A percentile compares a stretch with the other conserved stretches of the same genome.
phyloP scores from a whole-genome alignment of 1,284 basidiomycete genomes.

The Apiotrichum siamense region DNA sequence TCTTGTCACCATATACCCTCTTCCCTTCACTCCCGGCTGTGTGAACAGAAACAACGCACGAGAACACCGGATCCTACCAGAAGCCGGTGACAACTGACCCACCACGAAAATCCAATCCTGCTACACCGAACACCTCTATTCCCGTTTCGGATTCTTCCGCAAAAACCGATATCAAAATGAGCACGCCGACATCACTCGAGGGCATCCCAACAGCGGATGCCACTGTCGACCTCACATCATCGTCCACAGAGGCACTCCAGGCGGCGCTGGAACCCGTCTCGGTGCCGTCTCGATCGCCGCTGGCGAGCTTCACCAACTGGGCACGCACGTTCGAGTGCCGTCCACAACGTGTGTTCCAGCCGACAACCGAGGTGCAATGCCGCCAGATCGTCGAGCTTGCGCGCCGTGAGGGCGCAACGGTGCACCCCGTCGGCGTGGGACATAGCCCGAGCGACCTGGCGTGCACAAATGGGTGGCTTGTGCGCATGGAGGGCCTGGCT shows the following conservation, averaged over 20 bases:
- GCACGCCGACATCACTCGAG: background rate
- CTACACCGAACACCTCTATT: too few relatives aligned
- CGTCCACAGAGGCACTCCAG: conserved; percentile 16
- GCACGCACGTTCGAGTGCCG: conserved; percentile 50
- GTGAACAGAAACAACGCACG: too few relatives aligned
- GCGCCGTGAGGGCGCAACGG: conserved; percentile 60
- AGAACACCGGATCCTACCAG: too few relatives aligned
- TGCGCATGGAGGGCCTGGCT: conserved; percentile 66
- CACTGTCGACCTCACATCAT: conserved; percentile 2
- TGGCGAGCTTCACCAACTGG: conserved; percentile 51
- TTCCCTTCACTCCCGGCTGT: too few relatives aligned
- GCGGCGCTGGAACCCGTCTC: conserved; percentile 27
- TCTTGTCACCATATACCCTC: too few relatives aligned
- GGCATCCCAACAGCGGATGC: too few relatives aligned
- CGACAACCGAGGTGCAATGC: conserved; percentile 66
- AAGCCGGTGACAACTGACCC: too few relatives aligned
- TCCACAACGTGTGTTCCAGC: conserved; percentile 62
- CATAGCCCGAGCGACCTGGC: conserved; percentile 91
- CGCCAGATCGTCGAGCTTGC: conserved; percentile 77
- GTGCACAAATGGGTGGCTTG: conserved; percentile 76
- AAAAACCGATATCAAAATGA: too few relatives aligned
- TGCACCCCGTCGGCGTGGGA: conserved; percentile 82
- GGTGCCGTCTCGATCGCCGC: conserved; percentile 24
- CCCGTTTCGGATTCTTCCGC: too few relatives aligned
- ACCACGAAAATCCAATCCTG: too few relatives aligned